Conservation (phyloP, 108 stramenopile species). For the Seminavis robusta region DNA sequence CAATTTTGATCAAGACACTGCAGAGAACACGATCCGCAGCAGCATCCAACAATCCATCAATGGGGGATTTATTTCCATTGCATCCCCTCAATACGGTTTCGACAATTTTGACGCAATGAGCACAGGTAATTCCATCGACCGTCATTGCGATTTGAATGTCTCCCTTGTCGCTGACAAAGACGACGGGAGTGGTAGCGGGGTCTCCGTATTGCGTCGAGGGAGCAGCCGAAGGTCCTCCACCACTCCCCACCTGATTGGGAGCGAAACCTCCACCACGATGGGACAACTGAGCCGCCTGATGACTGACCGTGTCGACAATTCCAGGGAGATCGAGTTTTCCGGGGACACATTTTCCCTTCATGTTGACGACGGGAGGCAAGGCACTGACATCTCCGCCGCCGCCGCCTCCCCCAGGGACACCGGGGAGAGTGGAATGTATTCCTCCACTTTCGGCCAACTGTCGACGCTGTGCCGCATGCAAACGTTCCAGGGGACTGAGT, state of each 20-base stretch:
- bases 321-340: constrained; percentile 67
- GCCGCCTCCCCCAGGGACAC: neutral
- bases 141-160: constrained; percentile 79
- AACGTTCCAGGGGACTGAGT: constrained; percentile 56
- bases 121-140: constrained; percentile 85
- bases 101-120: constrained; percentile 88
- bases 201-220: constrained; percentile 58
- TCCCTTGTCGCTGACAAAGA: constrained; percentile 52
- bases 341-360: constrained; percentile 70
- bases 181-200: constrained; percentile 70
- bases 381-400: neutral
- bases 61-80: constrained; percentile 81
- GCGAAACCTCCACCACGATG: constrained; percentile 52
- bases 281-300: constrained; percentile 69
- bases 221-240: neutral
- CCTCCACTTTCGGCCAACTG: constrained; percentile 58
- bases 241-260: neutral
- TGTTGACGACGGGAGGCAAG: constrained; percentile 38
- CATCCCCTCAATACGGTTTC: constrained; percentile 87
- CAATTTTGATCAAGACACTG: constrained; percentile 70
- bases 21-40: constrained; percentile 67
- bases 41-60: constrained; percentile 81
- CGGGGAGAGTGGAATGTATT: constrained; percentile 24
- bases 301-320: constrained; percentile 65
- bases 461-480: constrained; percentile 67